Evolutionary conservation across 768 basidiomycete genomes (phyloP).

Genomic region (Hygrophorus russula): DNA sequence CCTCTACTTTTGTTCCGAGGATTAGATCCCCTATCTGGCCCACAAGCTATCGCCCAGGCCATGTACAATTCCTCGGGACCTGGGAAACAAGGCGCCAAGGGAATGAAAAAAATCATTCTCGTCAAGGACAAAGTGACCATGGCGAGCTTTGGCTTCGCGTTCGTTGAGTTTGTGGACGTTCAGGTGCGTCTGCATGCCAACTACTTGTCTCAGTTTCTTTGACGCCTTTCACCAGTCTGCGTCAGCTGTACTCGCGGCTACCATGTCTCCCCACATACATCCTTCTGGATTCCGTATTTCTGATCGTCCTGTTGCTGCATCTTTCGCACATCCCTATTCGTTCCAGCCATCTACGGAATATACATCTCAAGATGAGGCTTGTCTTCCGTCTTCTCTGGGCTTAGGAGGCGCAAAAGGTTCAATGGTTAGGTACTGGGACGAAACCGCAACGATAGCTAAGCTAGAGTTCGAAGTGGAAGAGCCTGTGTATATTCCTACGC

Average conservation of each 20-base stretch:
- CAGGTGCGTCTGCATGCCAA: slow-evolving; percentile 37
- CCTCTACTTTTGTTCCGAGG: slow-evolving; percentile 85
- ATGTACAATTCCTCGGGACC: slow-evolving; percentile 76
- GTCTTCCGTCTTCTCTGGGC: slow-evolving; percentile 51
- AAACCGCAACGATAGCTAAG: slow-evolving; percentile 62
- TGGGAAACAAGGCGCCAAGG: slow-evolving; percentile 68
- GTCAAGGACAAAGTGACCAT: slow-evolving; percentile 83
- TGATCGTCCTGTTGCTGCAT: slow-evolving; percentile 79
- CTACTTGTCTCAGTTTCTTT: neutral
- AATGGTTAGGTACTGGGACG: slow-evolving; percentile 91
- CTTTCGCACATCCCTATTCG: slow-evolving; percentile 86
- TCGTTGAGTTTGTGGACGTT: slow-evolving; percentile 82
- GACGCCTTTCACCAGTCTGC: slow-evolving; percentile 49
- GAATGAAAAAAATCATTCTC: slow-evolving; percentile 79
- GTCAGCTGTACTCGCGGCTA: slow-evolving; percentile 68
- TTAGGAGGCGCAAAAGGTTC: slow-evolving; percentile 63
- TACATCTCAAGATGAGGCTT: slow-evolving; percentile 67
- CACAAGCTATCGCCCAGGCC: slow-evolving; percentile 77
- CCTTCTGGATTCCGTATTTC: slow-evolving; percentile 93
- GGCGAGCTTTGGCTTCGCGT: slow-evolving; percentile 88
- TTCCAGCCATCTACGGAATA: slow-evolving; percentile 75
- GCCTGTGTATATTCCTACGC: slow-evolving; percentile 25
- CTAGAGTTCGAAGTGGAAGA: slow-evolving; percentile 74
- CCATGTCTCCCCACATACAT: slow-evolving; percentile 78
- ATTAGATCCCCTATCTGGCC: slow-evolving; percentile 78